A percentile compares a stretch with the other conserved stretches of the same genome.
phyloP scores from a whole-genome alignment of 441 rosid genomes.

The Metrosideros polymorpha region DNA sequence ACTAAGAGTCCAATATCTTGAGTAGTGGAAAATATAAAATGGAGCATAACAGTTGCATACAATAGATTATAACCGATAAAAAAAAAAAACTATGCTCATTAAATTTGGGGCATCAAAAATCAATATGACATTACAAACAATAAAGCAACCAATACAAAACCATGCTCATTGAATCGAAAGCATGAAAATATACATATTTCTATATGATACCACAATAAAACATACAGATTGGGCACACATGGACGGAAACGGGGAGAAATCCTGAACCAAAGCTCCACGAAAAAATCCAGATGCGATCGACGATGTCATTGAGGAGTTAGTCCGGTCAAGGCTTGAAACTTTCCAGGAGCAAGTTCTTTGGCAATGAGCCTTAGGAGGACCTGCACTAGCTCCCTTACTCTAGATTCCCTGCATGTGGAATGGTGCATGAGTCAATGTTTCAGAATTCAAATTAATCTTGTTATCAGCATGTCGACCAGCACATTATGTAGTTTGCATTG shows the following conservation, averaged over 20 bases:
- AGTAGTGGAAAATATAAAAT: neutral
- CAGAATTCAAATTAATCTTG: neutral
- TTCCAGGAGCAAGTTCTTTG: constrained; percentile 52
- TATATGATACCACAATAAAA: neutral
- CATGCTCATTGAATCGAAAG: neutral
- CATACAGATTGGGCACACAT: neutral
- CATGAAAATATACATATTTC: neutral
- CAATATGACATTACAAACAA: neutral
- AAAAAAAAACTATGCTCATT: neutral
- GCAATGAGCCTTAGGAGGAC: constrained; percentile 57
- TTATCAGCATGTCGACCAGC: neutral
- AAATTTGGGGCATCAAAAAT: neutral
- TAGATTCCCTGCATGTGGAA: constrained; percentile 54
- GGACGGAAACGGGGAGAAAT: neutral
- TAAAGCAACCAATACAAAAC: neutral
- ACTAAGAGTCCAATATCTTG: neutral
- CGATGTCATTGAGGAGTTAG: neutral
- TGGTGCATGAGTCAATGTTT: neutral
- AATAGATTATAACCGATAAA: neutral
- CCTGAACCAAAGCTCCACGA: neutral
- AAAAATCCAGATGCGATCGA: neutral
- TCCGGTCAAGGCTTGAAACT: constrained; percentile 27
- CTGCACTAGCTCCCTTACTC: constrained; percentile 72
- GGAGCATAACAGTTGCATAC: neutral
- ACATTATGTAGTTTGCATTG: neutral